phyloP scores from a whole-genome alignment of 768 basidiomycete species.

The Sarcodon aspratus region DNA sequence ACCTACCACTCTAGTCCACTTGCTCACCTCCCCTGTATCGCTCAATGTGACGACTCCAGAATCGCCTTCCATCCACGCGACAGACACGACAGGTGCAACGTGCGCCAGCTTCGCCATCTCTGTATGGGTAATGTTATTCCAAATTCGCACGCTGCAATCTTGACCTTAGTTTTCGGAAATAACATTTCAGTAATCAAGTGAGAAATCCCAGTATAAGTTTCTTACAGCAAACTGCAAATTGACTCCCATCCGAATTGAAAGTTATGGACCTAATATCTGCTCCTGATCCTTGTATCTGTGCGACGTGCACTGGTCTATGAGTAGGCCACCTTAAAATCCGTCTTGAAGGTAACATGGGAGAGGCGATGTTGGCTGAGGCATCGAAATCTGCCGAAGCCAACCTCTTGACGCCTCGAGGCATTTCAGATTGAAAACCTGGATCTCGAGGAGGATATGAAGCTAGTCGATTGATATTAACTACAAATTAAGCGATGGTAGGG shows the following conservation, averaged over 20 bases:
- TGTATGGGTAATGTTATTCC: slow-evolving; percentile 32
- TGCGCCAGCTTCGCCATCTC: slow-evolving; percentile 51
- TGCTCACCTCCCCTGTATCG: slow-evolving; percentile 44
- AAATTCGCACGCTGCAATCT: slow-evolving; percentile 54
- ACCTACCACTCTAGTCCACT: slow-evolving; percentile 48
- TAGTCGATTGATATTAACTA: no score
- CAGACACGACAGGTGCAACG: slow-evolving; percentile 32
- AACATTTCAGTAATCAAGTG: not conserved
- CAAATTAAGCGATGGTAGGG: no score
- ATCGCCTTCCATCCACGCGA: slow-evolving; percentile 51
- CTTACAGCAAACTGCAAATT: slow-evolving; percentile 49
- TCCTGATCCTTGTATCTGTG: slow-evolving; percentile 9
- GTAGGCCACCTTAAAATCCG: slow-evolving; percentile 37
- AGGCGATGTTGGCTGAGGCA: not conserved
- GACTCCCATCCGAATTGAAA: slow-evolving; percentile 41
- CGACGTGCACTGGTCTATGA: slow-evolving; percentile 7
- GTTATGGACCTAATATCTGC: slow-evolving; percentile 35
- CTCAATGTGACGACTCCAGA: slow-evolving; percentile 44
- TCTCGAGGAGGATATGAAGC: no score
- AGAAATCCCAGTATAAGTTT: slow-evolving; percentile 3
- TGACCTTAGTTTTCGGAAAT: slow-evolving; percentile 23
- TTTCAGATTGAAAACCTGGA: no score
- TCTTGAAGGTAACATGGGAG: slow-evolving; percentile 14
- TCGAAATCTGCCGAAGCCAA: slow-evolving; percentile 11
- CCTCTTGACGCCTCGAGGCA: slow-evolving; percentile 26